Base-by-base conservation (phyloP, 2,329 filamentous ascomycete species). In the Cordyceps fumosorosea region DNA sequence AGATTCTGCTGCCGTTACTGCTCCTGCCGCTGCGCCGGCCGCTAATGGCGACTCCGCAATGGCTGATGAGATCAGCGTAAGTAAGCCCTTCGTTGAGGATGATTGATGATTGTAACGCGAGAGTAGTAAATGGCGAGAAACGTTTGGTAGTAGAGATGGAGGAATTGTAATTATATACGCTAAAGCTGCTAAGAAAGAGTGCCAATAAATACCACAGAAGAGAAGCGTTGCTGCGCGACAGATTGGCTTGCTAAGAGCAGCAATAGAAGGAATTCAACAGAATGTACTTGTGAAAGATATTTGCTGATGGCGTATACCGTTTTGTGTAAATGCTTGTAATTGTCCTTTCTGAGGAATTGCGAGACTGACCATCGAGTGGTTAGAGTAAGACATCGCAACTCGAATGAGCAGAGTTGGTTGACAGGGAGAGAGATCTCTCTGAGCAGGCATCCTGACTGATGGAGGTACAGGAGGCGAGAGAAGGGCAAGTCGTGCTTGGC, bases 51-150 rank as follows among this genome's bases (percentile, higher is more conserved):
- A 87, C 69, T 84, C 83, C 45, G 72, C 81, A n/a, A 88, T 88
- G 85, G 85, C 86, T 68, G 84, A 88, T 64, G 85, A 87, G 69
- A 87, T 88, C 62, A 76, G 83, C 73, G 75, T 76, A 70, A 62
- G 75, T 69, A 5, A 11, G 32, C 7, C 20, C 5, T 32, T 42
- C 12, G 42, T 14, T 10, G 11, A 20, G 12, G 1, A 26, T 48
- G 11, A 55, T 5, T 16, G 11, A 22, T 2, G 10, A 29, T 53
- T 42, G 42, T 63, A 58, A 62, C 42, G 20, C 16, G 29, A 37
- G 18, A 29, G 16, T 20, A 63, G 56, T 58, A 59, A 54, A 52
- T 20, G 37, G 22, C 26, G 16, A 32, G n/a, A n/a, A 4, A 48
- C 8, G 20, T 4, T 26, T 20, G 40, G 40, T 10, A 37, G 34